These are phyloP conservation scores for Phylloporus sp. DNA, from an alignment of 768 basidiomycete species.

Conservation along the genomic window DNA sequence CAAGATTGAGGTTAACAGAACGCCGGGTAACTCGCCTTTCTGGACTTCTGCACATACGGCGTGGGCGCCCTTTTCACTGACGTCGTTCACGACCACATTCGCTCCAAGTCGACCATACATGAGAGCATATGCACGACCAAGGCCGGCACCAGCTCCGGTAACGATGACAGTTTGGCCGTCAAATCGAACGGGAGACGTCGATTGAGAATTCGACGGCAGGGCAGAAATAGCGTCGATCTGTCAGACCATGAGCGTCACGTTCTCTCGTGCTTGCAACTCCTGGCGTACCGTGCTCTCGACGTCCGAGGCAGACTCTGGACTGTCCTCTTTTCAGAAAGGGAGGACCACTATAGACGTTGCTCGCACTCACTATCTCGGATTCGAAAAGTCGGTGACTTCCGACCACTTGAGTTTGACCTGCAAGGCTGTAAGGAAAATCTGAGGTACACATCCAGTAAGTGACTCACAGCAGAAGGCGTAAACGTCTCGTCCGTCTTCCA, in stretches of 20 bases:
- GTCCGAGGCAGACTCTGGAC: slow-evolving; percentile 64
- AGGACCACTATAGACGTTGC: background rate
- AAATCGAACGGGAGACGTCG: slow-evolving; percentile 67
- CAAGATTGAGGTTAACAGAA: background rate
- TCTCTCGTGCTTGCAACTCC: background rate
- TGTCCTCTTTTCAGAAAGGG: slow-evolving; percentile 27
- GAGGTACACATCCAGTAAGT: background rate
- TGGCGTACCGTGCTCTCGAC: slow-evolving; percentile 48
- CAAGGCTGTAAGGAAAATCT: background rate
- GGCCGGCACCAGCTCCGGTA: slow-evolving; percentile 92
- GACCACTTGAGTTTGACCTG: slow-evolving; percentile 82
- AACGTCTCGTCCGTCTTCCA: slow-evolving; percentile 89
- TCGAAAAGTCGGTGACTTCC: slow-evolving; percentile 74
- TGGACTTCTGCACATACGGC: slow-evolving; percentile 84
- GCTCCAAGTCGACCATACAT: slow-evolving; percentile 94
- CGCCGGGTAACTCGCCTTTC: slow-evolving; percentile 45
- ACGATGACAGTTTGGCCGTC: slow-evolving; percentile 89
- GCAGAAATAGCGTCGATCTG: slow-evolving; percentile 61
- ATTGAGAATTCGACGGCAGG: slow-evolving; percentile 64
- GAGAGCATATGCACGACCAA: slow-evolving; percentile 86
- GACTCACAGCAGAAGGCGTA: slow-evolving; percentile 85
- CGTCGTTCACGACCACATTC: slow-evolving; percentile 94
- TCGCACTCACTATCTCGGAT: slow-evolving; percentile 57
- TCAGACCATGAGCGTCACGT: slow-evolving; percentile 9
- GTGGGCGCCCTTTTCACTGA: slow-evolving; percentile 79